phyloP scores from a whole-genome alignment of 805 yeast species.

The Komagataella kurtzmanii region DNA sequence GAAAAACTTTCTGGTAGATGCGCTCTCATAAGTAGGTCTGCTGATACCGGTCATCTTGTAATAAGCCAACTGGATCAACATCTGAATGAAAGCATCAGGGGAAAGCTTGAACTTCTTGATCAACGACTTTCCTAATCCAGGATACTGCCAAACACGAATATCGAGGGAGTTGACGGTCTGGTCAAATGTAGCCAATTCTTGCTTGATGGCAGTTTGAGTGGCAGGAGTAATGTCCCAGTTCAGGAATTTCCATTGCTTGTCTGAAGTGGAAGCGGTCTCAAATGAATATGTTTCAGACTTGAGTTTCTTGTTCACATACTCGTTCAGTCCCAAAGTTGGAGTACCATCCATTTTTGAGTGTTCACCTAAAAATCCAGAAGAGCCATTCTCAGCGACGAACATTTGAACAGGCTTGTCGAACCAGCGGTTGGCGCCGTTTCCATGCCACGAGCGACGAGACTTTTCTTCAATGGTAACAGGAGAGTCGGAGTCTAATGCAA shows the following conservation, averaged over 20 bases:
- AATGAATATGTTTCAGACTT: slow-evolving; percentile 16
- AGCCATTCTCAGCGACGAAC: slow-evolving; percentile 68
- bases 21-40: slow-evolving; percentile 91
- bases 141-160: slow-evolving; percentile 66
- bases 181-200: slow-evolving; percentile 45
- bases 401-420: slow-evolving; percentile 88
- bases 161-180: slow-evolving; percentile 49
- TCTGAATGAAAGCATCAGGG: slow-evolving; percentile 90
- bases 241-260: slow-evolving; percentile 17
- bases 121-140: slow-evolving; percentile 74
- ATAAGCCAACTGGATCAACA: slow-evolving; percentile 83
- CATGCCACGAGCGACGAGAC: slow-evolving; percentile 84
- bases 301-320: slow-evolving; percentile 51
- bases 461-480: slow-evolving; percentile 78
- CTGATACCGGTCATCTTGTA: slow-evolving; percentile 68
- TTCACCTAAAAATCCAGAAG: slow-evolving; percentile 90
- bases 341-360: slow-evolving; percentile 98
- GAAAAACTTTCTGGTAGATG: slow-evolving; percentile 81
- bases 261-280: slow-evolving; percentile 7
- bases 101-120: slow-evolving; percentile 78
- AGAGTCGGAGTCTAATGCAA: slow-evolving; percentile 59
- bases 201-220: slow-evolving; percentile 33
- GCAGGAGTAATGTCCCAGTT: slow-evolving; percentile 46
- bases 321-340: slow-evolving; percentile 81
- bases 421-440: slow-evolving; percentile 84